A percentile compares a stretch with the other conserved stretches of the same genome.
These are phyloP conservation scores for Ceratobasidium sp. DNA, from an alignment of 1,284 basidiomycete genomes.

Conservation along the genomic window DNA sequence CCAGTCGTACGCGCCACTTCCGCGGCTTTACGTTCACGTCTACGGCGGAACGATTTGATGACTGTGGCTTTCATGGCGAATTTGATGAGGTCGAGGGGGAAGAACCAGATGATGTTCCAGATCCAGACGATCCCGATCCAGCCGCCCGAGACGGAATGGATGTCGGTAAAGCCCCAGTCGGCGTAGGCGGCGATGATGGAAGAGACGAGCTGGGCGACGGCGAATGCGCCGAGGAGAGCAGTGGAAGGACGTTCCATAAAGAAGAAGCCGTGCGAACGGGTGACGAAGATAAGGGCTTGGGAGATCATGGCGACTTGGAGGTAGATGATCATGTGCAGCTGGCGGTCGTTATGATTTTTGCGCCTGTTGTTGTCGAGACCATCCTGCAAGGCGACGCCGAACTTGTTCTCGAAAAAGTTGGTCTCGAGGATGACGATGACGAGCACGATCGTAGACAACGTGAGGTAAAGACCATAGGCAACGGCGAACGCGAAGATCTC, in stretches of 20 bases:
- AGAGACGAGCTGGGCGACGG: slow-evolving; percentile 91
- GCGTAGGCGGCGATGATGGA: slow-evolving; percentile 95
- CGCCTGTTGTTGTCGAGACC: slow-evolving; percentile 64
- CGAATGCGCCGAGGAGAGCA: slow-evolving; percentile 92
- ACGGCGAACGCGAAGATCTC: slow-evolving; percentile 97
- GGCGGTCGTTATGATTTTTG: slow-evolving; percentile 74
- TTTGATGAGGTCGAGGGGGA: slow-evolving; percentile 95
- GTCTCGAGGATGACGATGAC: slow-evolving; percentile 90
- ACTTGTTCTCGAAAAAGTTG: slow-evolving; percentile 89
- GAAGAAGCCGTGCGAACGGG: slow-evolving; percentile 96
- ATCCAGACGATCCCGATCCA: slow-evolving; percentile 99
- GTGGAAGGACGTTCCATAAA: slow-evolving; percentile 97
- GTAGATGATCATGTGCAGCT: slow-evolving; percentile 86
- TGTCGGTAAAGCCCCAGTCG: slow-evolving; percentile 91
- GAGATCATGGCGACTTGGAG: slow-evolving; percentile 98
- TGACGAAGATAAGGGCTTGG: slow-evolving; percentile 97
- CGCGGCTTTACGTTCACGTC: slow-evolving; percentile 66
- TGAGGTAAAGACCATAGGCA: slow-evolving; percentile 95
- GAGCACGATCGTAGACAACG: slow-evolving; percentile 86
- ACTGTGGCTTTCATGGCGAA: slow-evolving; percentile 94
- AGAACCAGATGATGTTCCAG: slow-evolving; percentile 96
- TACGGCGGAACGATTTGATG: slow-evolving; percentile 84
- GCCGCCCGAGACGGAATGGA: slow-evolving; percentile 82
- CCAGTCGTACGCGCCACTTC: slow-evolving; percentile 62
- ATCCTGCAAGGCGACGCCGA: slow-evolving; percentile 74